Conservation (phyloP, 257 asterid species). For the Verbascum thapsus region DNA sequence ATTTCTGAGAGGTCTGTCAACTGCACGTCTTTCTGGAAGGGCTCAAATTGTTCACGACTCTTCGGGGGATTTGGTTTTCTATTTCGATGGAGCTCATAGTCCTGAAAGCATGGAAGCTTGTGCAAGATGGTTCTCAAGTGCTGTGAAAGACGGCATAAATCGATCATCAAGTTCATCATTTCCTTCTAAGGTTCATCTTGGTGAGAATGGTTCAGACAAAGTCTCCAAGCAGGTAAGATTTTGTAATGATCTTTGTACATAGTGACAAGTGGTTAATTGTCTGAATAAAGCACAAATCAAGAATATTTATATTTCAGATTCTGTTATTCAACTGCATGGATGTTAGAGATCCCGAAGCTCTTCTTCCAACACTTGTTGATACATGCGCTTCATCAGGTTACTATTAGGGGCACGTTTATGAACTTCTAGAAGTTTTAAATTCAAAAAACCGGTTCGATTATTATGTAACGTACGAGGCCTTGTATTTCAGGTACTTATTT, state of each 20-base stretch:
- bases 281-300: too few relatives aligned
- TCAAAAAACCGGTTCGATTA: background rate
- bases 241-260: constrained; percentile 18
- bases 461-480: background rate
- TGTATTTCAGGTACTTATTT: constrained; percentile 62
- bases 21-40: constrained; percentile 83
- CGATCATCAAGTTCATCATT: constrained; percentile 30
- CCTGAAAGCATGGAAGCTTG: constrained; percentile 98
- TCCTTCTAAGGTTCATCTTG: constrained; percentile 33
- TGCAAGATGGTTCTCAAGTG: constrained; percentile 79
- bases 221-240: constrained; percentile 66
- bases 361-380: constrained; percentile 69
- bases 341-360: constrained; percentile 81
- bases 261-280: background rate
- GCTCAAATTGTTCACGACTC: constrained; percentile 71
- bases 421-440: too few relatives aligned
- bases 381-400: constrained; percentile 87
- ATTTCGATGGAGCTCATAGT: constrained; percentile 95
- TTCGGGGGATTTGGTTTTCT: constrained; percentile 68
- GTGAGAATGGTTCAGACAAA: constrained; percentile 33
- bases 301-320: constrained; percentile 49
- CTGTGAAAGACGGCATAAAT: constrained; percentile 45
- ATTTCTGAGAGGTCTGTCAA: constrained; percentile 79
- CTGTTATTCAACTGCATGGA: constrained; percentile 96
- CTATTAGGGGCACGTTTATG: constrained; percentile 20